phyloP scores from a whole-genome alignment of 2,329 filamentous ascomycete genomes.

The Gnomoniopsis smithogilvyi region DNA sequence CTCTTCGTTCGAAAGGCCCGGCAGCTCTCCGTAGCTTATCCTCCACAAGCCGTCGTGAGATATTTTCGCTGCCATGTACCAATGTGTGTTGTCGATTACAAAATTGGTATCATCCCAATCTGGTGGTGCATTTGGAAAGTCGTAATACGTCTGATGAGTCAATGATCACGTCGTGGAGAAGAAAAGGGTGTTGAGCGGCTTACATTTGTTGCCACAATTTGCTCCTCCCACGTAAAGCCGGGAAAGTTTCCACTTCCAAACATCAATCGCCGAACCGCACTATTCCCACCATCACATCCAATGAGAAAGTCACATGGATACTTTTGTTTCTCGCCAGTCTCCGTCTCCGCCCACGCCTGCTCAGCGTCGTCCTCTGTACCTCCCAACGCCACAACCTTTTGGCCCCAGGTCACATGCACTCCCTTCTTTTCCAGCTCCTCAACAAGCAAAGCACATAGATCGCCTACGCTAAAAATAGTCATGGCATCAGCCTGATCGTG shows the following conservation, averaged over 20 bases:
- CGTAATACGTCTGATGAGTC: slow-evolving; percentile 31
- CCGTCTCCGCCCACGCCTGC: slow-evolving; percentile 25
- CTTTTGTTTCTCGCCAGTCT: slow-evolving; percentile 13
- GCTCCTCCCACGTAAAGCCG: slow-evolving; percentile 42
- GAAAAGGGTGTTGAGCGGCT: slow-evolving; percentile 3
- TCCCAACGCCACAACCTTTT: slow-evolving; percentile 35
- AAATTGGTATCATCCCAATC: slow-evolving; percentile 41
- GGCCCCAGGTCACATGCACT: slow-evolving; percentile 35
- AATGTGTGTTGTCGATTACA: slow-evolving; percentile 46
- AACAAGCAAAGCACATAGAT: not conserved
- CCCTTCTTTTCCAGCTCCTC: slow-evolving; percentile 14
- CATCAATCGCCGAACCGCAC: slow-evolving; percentile 30
- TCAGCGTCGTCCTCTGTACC: slow-evolving; percentile 30
- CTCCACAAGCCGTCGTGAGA: slow-evolving; percentile 46
- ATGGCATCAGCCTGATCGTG: not conserved
- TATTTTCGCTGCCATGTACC: slow-evolving; percentile 48
- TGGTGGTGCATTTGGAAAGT: slow-evolving; percentile 34
- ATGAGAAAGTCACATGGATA: slow-evolving; percentile 35
- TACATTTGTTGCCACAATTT: slow-evolving; percentile 48
- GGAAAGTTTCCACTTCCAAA: slow-evolving; percentile 37
- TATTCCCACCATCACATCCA: slow-evolving; percentile 38
- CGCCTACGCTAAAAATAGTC: not conserved
- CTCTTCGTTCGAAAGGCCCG: slow-evolving; percentile 38
- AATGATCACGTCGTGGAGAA: not conserved
- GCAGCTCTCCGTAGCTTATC: slow-evolving; percentile 47